Base-by-base conservation (phyloP, 2,329 filamentous ascomycete genomes). In the Alternaria sp. region DNA sequence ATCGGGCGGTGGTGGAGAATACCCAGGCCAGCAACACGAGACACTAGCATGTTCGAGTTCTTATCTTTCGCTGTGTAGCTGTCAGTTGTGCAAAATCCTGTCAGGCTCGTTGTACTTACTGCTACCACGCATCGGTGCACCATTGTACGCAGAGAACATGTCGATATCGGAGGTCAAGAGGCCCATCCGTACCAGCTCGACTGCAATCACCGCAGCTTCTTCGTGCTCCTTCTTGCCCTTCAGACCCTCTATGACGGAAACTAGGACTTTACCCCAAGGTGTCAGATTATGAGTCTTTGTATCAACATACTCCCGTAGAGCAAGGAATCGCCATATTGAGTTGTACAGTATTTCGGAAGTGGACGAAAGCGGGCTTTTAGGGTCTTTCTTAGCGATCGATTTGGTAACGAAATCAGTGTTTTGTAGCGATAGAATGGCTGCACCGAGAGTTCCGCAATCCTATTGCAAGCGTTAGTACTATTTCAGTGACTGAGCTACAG, bases 261-360 rank as follows among this genome's bases (percentile, higher is more conserved):
- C 88, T 39, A 98, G 83, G 20, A 92, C 92, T 69, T 89, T 88
- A 16, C 75, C 95, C 93, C 93, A 97, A 8, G 83, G 80, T 8
- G 94, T 97, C 62, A 97, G 84, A 61, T 89, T 87, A 78, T 98
- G 94, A 60, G 87, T 59, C 32, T 59, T 85, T 51, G 89, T 85
- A 68, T 95, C 88, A 47, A 96, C 85, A 72, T 97, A 99, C 24
- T 90, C 93, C 60, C 94, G 88, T 49, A 98, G 84, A 74, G 97
- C 92, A 22, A 99, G 84, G 79, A 97, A 95, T 56, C 93, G 88
- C 91, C 93, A 97, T 59, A 94, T 85, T 7, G 90, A 87, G 70
- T 97, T 92, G 18, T 93, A 82, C 24, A 86, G 81, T 55, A 94
- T 86, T 71, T 95, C 91, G 16, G 90, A 85, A 64, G 90, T 87